phyloP scores from a whole-genome alignment of 1,284 basidiomycete species.

The Moniliella sp. region DNA sequence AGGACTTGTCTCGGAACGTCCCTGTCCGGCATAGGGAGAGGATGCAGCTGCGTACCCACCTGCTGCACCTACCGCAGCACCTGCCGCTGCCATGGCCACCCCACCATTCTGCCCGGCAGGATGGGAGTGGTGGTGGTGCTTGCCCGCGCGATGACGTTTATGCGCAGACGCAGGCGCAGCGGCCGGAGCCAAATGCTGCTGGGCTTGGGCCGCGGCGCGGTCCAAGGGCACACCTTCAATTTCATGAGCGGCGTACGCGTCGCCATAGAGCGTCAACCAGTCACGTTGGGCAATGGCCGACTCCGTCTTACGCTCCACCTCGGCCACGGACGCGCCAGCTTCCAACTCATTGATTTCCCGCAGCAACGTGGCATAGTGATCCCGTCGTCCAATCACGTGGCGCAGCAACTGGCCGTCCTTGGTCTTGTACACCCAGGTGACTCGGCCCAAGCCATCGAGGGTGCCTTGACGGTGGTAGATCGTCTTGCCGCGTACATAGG shows the following conservation, averaged over 20 bases:
- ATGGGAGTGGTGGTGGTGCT: too few species aligned
- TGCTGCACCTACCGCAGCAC: too few species aligned
- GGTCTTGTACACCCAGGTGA: constrained; percentile 29
- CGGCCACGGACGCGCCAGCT: constrained; percentile 3
- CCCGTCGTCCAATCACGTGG: constrained; percentile 15
- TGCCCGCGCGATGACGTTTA: too few species aligned
- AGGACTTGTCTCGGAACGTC: too few species aligned
- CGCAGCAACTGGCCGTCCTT: constrained; percentile 21
- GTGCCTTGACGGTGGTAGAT: constrained; percentile 32
- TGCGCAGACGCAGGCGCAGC: too few species aligned
- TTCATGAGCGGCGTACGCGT: constrained; percentile 4
- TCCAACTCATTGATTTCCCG: constrained; percentile 22
- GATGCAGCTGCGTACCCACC: too few species aligned
- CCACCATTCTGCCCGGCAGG: too few species aligned
- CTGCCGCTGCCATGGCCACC: too few species aligned
- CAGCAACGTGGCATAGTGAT: constrained; percentile 11
- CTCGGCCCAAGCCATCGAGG: constrained; percentile 25
- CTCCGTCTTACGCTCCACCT: constrained; percentile 4
- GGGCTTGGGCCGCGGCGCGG: too few species aligned
- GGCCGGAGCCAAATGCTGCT: too few species aligned
- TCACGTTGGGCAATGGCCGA: constrained; percentile 4
- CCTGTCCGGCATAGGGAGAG: too few species aligned
- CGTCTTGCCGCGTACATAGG: constrained; percentile 24
- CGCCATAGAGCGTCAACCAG: constrained; percentile 7
- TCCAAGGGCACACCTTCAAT: constrained; percentile 6